Conservation (phyloP, 177 flowering plant species). For the Vitis hybrid region DNA sequence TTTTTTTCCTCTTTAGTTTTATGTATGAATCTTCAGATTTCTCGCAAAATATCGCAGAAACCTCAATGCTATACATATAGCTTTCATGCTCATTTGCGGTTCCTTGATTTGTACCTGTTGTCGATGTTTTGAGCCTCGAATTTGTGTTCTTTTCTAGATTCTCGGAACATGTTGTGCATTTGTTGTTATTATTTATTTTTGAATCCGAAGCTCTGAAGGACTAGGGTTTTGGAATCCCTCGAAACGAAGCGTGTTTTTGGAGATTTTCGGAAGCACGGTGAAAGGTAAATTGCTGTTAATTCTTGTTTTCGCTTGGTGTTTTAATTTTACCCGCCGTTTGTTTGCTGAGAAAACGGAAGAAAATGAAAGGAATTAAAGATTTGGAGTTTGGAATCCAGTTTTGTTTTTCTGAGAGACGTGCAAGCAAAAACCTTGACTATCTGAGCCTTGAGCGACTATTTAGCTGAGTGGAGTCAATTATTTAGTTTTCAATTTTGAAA, state of each 20-base stretch:
- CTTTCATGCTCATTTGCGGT: background rate
- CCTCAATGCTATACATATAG: conserved; percentile 3
- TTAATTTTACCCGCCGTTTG: background rate
- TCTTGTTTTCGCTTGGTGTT: background rate
- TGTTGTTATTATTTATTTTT: background rate
- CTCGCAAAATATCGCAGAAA: background rate
- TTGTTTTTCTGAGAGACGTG: too few species aligned
- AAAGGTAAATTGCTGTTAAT: conserved; percentile 14
- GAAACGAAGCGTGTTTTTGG: conserved; percentile 11
- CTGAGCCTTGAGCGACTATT: too few species aligned
- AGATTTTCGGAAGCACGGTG: conserved; percentile 5
- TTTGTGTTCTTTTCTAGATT: background rate
- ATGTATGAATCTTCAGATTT: background rate
- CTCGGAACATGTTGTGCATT: background rate
- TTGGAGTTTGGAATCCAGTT: too few species aligned
- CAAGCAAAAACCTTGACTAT: too few species aligned
- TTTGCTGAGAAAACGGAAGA: background rate
- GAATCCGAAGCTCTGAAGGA: conserved; percentile 6
- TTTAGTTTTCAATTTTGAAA: too few species aligned
- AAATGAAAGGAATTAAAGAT: too few species aligned
- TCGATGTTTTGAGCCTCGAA: background rate
- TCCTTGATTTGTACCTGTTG: background rate
- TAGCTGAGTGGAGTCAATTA: too few species aligned
- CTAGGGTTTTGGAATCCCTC: conserved; percentile 18
- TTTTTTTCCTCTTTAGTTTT: too few species aligned